A percentile compares a stretch with the other conserved stretches of the same genome.
Evolutionary conservation across 2,329 filamentous ascomycete genomes (phyloP).

Genomic region (Pseudocercospora pini-densiflorae): DNA sequence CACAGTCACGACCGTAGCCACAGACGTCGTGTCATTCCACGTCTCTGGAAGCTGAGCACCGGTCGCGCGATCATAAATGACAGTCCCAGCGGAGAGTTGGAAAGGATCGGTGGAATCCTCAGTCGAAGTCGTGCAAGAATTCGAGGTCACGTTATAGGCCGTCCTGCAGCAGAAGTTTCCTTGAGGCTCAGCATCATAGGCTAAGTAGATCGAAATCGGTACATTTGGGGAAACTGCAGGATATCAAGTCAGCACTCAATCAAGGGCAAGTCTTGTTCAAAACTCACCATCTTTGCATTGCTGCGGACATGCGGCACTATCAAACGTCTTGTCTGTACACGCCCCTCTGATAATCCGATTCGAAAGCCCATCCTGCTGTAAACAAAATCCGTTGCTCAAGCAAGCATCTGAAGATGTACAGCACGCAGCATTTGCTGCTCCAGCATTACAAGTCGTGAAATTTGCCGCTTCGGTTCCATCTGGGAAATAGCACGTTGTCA

Average conservation of each 20-base stretch:
- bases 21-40: background rate
- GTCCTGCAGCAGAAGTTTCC: constrained; percentile 24
- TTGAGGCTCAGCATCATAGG: constrained; percentile 18
- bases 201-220: constrained; percentile 19
- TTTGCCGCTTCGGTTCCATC: constrained; percentile 17
- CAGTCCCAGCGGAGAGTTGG: constrained; percentile 13
- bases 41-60: constrained; percentile 20
- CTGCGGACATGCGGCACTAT: constrained; percentile 17
- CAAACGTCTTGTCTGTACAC: constrained; percentile 23
- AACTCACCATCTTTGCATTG: constrained; percentile 13
- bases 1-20: background rate
- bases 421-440: constrained; percentile 14
- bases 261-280: no score
- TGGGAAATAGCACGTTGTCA: constrained; percentile 21
- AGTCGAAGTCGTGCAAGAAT: constrained; percentile 11
- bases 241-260: background rate
- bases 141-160: constrained; percentile 19
- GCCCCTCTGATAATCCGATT: constrained; percentile 22
- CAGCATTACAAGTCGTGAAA: constrained; percentile 24
- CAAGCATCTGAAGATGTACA: constrained; percentile 18
- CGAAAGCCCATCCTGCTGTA: constrained; percentile 12
- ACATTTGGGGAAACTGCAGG: constrained; percentile 8
- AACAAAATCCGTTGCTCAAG: constrained; percentile 22
- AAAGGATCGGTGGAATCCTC: constrained; percentile 15
- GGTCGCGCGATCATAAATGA: constrained; percentile 24